A percentile compares a stretch with the other conserved stretches of the same genome.
These are phyloP conservation scores for Rosa hybrid DNA, from an alignment of 331 rosid species.

Conservation along the genomic window DNA sequence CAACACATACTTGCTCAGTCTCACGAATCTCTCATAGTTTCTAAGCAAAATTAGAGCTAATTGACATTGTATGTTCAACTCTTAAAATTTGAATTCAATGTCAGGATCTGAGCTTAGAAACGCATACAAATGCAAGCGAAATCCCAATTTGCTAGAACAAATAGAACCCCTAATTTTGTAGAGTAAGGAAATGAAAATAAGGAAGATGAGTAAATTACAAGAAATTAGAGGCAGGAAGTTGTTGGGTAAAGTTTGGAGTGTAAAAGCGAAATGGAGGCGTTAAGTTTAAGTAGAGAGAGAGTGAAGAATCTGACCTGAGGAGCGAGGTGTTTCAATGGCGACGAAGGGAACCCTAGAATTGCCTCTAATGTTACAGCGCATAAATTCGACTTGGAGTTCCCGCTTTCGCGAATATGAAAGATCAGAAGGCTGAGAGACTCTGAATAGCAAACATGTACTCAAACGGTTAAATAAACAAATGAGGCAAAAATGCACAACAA, in stretches of 20 bases:
- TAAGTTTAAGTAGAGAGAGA: background rate
- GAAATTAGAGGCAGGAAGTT: background rate
- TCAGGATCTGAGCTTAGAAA: background rate
- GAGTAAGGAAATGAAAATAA: background rate
- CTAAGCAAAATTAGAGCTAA: too few species aligned
- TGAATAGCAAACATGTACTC: background rate
- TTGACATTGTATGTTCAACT: background rate
- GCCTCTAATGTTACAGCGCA: background rate
- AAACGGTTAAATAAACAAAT: background rate
- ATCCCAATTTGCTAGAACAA: background rate
- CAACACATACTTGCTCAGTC: too few species aligned
- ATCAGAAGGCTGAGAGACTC: background rate
- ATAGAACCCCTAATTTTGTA: background rate
- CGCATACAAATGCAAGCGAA: background rate
- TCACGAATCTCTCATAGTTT: too few species aligned
- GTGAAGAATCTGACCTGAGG: constrained; percentile 1
- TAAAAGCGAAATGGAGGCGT: background rate
- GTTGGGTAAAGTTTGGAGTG: background rate
- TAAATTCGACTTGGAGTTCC: background rate
- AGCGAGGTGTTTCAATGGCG: background rate
- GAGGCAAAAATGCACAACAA: background rate
- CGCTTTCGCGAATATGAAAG: constrained; percentile 5
- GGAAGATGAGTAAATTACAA: background rate
- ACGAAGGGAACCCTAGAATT: constrained; percentile 12
- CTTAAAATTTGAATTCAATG: background rate